Evolutionary conservation across 179 eudicot genomes (phyloP), one percentile per base, ranked within the genome.

Genomic region (Beta corolliflora): DNA sequence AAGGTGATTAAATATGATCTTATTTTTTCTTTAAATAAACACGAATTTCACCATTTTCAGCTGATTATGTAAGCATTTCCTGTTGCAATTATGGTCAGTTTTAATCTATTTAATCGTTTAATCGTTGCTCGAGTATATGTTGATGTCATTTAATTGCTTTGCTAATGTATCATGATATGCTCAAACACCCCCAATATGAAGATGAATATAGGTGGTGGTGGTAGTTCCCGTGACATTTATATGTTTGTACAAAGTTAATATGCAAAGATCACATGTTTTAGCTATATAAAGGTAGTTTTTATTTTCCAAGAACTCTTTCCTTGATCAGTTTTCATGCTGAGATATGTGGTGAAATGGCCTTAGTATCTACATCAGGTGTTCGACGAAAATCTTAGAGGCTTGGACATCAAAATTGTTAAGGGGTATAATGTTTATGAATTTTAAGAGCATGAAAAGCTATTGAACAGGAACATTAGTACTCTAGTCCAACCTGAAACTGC

Each of bases 1-100:
- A 95, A 92, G 98, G 98, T 94, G 81, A 79, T 74, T 82, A n/a
- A 0, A 48, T 67, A 23, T 61, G 16, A 21, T 73, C 23, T 44
- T 68, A 36, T 16, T 23, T n/a, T 79, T 45, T 41, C 9, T 1
- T 65, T 4, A 8, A 5, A 36, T 25, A 44, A 18, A 70, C 73
- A 45, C n/a, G 45, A 73, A 53, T 73, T 53, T 73, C 25, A 31
- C 8, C 14, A 5, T 29, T 75, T 56, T 7, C 23, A 70, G 74
- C 31, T 70, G 54, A 54, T 54, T 78, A 18, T 31, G 8, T 4
- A 25, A 23, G 60, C 50, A 44, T 80, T 53, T 54, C 58, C 12
- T 65, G 48, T 66, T 18, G 16, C 59, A 3, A 23, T 13, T 73
- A 9, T 15, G 81, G 50, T 69, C 2, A 55, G 0, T 54, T 56